Conservation (phyloP, 2,329 filamentous ascomycete species). For the Cryphonectria carpinicola region DNA sequence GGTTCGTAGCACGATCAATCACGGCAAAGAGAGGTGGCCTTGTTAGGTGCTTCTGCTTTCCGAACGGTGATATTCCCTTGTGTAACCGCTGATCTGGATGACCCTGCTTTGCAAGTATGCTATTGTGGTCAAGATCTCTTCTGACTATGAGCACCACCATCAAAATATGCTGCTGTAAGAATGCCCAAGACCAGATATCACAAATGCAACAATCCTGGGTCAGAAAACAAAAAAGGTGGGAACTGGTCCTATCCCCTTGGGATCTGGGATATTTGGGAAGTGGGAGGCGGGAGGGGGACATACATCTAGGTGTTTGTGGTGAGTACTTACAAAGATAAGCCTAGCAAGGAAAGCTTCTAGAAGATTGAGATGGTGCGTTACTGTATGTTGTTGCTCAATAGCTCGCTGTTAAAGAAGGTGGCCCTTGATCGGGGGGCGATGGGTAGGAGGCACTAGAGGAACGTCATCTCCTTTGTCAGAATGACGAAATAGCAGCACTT, state of each 20-base stretch:
- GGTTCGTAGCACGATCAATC: neutral
- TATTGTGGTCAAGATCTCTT: too few relatives aligned
- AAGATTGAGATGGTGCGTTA: neutral
- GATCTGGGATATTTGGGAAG: too few relatives aligned
- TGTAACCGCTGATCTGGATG: neutral
- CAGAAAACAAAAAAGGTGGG: too few relatives aligned
- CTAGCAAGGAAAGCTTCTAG: neutral
- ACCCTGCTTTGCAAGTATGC: neutral
- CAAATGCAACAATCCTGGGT: too few relatives aligned
- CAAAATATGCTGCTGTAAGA: too few relatives aligned
- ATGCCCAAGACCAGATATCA: too few relatives aligned
- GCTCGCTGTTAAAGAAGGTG: neutral
- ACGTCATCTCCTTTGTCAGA: conserved; percentile 11
- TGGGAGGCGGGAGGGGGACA: too few relatives aligned
- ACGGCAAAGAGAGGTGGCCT: neutral
- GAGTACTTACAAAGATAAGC: neutral
- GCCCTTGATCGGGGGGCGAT: neutral
- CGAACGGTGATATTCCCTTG: neutral
- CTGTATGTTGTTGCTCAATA: neutral
- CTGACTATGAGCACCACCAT: neutral
- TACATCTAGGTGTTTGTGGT: neutral
- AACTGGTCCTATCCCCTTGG: too few relatives aligned
- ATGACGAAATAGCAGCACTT: conserved; percentile 18
- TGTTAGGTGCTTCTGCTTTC: neutral
- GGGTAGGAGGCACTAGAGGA: neutral